These are phyloP conservation scores for Saksenaea oblongispora DNA, from an alignment of 371 early-diverging fungal genomes.

Conservation along the genomic window DNA sequence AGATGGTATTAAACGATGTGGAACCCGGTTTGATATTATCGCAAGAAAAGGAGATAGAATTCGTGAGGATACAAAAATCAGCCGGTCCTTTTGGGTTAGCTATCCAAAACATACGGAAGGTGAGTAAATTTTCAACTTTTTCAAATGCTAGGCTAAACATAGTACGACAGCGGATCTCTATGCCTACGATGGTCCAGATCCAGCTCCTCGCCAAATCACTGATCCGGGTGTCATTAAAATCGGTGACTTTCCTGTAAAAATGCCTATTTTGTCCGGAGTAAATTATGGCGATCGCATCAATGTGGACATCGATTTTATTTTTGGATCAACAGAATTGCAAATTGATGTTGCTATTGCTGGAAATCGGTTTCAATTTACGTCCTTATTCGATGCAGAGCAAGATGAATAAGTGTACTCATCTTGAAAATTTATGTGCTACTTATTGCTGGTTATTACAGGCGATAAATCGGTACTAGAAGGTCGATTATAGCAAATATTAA, in stretches of 20 bases:
- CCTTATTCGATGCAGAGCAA: constrained; percentile 2
- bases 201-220: constrained; percentile 43
- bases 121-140: not conserved
- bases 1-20: constrained; percentile 34
- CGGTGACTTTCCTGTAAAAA: constrained; percentile 41
- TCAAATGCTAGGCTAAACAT: not conserved
- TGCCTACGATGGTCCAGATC: constrained; percentile 37
- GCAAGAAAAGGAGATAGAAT: constrained; percentile 24
- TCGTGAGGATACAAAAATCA: constrained; percentile 14
- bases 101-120: constrained; percentile 38
- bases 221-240: constrained; percentile 44
- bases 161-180: constrained; percentile 30
- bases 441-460: no score
- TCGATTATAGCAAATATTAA: no score
- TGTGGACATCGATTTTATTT: constrained; percentile 22
- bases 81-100: constrained; percentile 25
- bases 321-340: constrained; percentile 23
- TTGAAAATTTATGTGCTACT: no score
- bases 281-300: constrained; percentile 23
- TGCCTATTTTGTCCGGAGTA: constrained; percentile 17
- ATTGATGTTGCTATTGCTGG: constrained; percentile 18
- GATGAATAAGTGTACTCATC: not conserved
- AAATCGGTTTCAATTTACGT: constrained; percentile 12
- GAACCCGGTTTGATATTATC: constrained; percentile 32
- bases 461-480: no score